Evolutionary conservation across 192 early-diverging fungal species (phyloP).

Genomic region (Allomyces javanicus): DNA sequence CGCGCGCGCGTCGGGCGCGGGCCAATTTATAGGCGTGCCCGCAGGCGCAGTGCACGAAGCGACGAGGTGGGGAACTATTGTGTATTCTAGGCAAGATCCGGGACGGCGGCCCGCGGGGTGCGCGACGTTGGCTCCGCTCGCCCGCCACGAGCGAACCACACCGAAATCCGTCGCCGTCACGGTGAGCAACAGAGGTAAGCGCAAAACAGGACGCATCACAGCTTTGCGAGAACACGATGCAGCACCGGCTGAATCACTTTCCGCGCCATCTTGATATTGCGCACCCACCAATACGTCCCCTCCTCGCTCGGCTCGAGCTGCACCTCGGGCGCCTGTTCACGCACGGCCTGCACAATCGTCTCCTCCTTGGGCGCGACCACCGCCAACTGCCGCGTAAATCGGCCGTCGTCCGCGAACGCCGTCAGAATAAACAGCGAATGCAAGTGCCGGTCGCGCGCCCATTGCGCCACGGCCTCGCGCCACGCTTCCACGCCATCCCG

Average conservation of each 20-base stretch:
- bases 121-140: too few species aligned
- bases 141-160: too few species aligned
- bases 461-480: not conserved
- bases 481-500: not conserved
- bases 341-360: not conserved
- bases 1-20: too few species aligned
- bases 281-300: not conserved
- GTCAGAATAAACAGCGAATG: not conserved
- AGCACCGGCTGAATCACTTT: not conserved
- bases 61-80: too few species aligned
- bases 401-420: not conserved
- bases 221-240: not conserved
- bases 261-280: not conserved
- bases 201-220: not conserved
- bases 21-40: too few species aligned
- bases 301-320: not conserved
- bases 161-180: too few species aligned
- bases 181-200: not conserved
- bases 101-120: too few species aligned
- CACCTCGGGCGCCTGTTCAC: not conserved
- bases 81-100: too few species aligned
- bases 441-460: not conserved
- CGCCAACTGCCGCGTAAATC: not conserved
- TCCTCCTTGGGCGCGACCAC: not conserved
- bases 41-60: too few species aligned